Base-by-base conservation (phyloP, 225 moss, liverwort and hornwort genomes). In the Bryum argenteum region DNA sequence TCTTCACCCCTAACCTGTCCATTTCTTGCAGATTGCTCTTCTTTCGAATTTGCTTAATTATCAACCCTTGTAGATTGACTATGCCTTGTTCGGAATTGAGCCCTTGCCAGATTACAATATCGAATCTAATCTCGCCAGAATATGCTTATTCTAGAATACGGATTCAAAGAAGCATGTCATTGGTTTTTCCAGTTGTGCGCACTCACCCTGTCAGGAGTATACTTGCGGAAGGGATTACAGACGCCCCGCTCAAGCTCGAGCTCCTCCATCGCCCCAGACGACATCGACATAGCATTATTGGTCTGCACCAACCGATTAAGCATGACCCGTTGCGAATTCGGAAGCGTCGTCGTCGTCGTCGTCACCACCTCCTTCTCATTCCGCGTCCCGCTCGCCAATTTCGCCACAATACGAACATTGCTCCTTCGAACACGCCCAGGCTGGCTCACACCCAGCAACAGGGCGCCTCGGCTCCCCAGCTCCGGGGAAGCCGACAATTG, bases 211-310 rank as follows among this genome's bases (percentile, higher is more conserved):
- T 94, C 92, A 4, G 98, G 82, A 38, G 94, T 91, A 42, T 98
- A 98, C 73, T 90, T 98, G 58, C 87, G 87, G 80, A 98, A 98
- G 43, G 98, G 98, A 48, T 92, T 98, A 73, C 98, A 98, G 16
- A 98, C 98, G 12, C 98, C 98, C 33, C 90, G 88, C 80, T 98
- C 94, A 0, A 98, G 83, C 71, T 98, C 98, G 13, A 98, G 76
- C 67, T 67, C 88, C 65, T 98, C 98, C 82, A 98, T 92, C 15
- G 98, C 92, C 19, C 79, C 85, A 19, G 75, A 62, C 44, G 50
- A 33, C 39, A 57, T 71, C 24, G 58, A 61, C 19, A 47, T 47
- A 6, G 48, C 16, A 4, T n/a, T n/a, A n/a, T 48, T 48, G 4
- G 50, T 23, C 58, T 62, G 68, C 65, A 77, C 71, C 71, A 84